Evolutionary conservation across 179 eudicot genomes (phyloP), one percentile per base, ranked within the genome.

Genomic region (Carnegiea gigantea): DNA sequence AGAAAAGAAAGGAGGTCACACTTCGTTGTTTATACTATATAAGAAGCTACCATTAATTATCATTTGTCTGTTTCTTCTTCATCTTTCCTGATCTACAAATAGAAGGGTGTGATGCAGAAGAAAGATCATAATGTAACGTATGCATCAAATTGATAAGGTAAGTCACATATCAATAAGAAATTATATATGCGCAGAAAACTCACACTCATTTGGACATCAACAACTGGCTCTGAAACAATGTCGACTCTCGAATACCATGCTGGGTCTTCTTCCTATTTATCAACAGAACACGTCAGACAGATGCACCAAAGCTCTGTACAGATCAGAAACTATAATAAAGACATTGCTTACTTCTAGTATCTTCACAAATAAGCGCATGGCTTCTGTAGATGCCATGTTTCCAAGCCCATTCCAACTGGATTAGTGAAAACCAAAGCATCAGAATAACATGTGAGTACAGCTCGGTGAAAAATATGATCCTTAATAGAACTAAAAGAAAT

Each of bases 341-440:
- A 71, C 72, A 74, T 10, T 79, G 82, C 68, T 77, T 73, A 97
- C 99, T 98, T 97, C 99, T 76, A 95, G 87, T 85, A 94, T 94
- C 89, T 94, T 96, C 81, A 96, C 99, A 89, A 96, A 96, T 67
- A 94, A 91, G 77, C 97, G 97, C 99, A 96, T 96, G 81, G 99
- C 99, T 84, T 96, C 99, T 33, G 97, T 89, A 79, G 98, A 86
- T 67, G 93, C 92, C 98, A 96, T 96, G 86, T 88, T 91, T 78
- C 93, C 97, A 80, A 92, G 95, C 78, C 89, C 92, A 86, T 89
- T 88, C 99, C 99, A 97, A 87, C 99, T 97, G 92, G 43, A 85
- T 76, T 82, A 30, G 78, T 36, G 11, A 23, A 7, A 38, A 43
- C 60, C 13, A 36, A 14, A 40, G 30, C 64, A 82, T 85, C 26